Evolutionary conservation across 2,329 filamentous ascomycete genomes (phyloP).

Genomic region (Aureobasidium uvarum): DNA sequence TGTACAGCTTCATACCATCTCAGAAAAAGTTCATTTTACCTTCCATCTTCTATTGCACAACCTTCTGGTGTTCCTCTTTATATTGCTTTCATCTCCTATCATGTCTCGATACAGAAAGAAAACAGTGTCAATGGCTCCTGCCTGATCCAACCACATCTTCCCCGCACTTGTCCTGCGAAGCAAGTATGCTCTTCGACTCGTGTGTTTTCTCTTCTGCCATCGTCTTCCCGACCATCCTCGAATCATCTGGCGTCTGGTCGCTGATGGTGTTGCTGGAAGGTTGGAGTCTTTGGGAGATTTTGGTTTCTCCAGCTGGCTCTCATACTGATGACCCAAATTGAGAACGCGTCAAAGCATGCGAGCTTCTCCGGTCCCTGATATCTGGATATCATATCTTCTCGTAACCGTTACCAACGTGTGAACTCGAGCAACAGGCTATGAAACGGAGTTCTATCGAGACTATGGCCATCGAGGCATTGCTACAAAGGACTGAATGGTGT

Average conservation of each 20-base stretch:
- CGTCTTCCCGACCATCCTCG: neutral
- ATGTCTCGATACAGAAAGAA: neutral
- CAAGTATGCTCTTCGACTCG: neutral
- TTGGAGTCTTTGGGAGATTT: neutral
- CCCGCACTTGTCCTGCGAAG: neutral
- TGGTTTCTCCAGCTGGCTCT: neutral
- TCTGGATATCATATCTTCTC: neutral
- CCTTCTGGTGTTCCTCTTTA: neutral
- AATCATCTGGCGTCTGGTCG: neutral
- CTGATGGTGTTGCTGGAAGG: neutral
- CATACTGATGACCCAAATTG: neutral
- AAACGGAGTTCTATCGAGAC: no score
- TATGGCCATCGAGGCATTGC: neutral
- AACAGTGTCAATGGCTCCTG: neutral
- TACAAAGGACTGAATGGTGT: neutral
- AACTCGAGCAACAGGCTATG: no score
- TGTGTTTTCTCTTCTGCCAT: neutral
- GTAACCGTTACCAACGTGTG: no score
- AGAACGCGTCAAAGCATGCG: neutral
- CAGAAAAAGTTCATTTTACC: conserved; percentile 14
- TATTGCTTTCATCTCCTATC: neutral
- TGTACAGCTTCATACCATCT: conserved; percentile 24
- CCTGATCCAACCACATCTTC: neutral
- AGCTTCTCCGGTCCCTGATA: neutral
- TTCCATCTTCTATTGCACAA: neutral